These are phyloP conservation scores for Malbranchea cinnamomea DNA, from an alignment of 2,329 filamentous ascomycete genomes.

Conservation along the genomic window DNA sequence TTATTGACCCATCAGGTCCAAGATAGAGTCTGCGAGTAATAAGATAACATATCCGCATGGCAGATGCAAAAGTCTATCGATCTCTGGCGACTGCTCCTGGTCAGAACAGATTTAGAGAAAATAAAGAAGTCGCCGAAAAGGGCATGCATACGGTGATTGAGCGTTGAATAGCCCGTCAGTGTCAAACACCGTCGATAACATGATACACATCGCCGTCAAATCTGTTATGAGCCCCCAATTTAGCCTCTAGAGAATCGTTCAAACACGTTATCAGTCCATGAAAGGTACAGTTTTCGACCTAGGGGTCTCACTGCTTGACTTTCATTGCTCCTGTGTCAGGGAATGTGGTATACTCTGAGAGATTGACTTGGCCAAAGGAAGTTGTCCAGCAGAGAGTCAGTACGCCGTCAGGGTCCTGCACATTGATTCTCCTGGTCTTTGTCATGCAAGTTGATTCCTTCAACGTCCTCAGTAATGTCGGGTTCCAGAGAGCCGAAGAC, in stretches of 20 bases:
- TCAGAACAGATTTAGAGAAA: slow-evolving; percentile 4
- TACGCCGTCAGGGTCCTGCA: too few species aligned
- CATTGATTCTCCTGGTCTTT: too few species aligned
- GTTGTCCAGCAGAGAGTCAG: too few species aligned
- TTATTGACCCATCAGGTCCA: slow-evolving; percentile 15
- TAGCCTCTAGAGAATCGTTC: slow-evolving; percentile 16
- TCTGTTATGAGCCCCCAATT: slow-evolving; percentile 27
- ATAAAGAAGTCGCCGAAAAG: slow-evolving; percentile 15
- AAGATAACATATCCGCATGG: slow-evolving; percentile 16
- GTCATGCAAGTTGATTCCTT: too few species aligned
- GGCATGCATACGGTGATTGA: slow-evolving; percentile 15
- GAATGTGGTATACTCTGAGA: too few species aligned
- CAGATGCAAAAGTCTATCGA: slow-evolving; percentile 13
- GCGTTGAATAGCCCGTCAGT: slow-evolving; percentile 29
- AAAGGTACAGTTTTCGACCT: neutral
- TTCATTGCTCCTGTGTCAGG: slow-evolving; percentile 7
- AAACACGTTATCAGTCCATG: slow-evolving; percentile 3
- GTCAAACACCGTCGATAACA: slow-evolving; percentile 23
- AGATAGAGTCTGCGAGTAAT: slow-evolving; percentile 10
- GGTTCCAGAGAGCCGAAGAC: too few species aligned
- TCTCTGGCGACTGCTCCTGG: slow-evolving; percentile 1
- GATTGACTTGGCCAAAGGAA: too few species aligned
- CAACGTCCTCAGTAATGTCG: too few species aligned
- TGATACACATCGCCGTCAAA: slow-evolving; percentile 24
- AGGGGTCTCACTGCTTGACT: slow-evolving; percentile 9